Percentiles rank a stretch among this genome's conserved stretches.
These are phyloP conservation scores for Quercus berberidifolia DNA, from an alignment of 306 rosid species.

Conservation along the genomic window DNA sequence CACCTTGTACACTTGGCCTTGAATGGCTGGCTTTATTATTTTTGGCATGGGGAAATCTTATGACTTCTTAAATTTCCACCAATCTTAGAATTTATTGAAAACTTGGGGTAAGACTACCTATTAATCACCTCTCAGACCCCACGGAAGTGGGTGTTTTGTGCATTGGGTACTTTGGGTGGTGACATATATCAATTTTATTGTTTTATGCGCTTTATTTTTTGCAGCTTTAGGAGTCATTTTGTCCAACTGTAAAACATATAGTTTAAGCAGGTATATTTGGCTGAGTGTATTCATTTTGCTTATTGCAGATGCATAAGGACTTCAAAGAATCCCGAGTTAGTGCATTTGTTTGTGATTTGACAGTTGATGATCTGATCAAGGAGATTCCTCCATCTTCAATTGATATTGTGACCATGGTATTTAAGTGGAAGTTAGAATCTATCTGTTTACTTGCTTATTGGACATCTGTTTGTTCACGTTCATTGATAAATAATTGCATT, in stretches of 20 bases:
- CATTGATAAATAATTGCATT: conserved; percentile 6
- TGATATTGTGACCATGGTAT: conserved; percentile 90
- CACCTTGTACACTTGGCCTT: too few relatives aligned
- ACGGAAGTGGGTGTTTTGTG: too few relatives aligned
- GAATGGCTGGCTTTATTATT: too few relatives aligned
- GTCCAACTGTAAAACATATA: not conserved
- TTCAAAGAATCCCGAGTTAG: conserved; percentile 60
- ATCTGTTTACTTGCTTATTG: conserved; percentile 11
- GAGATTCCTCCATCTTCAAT: conserved; percentile 67
- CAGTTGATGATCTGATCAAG: conserved; percentile 70
- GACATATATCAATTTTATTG: not conserved
- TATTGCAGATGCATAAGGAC: conserved; percentile 67
- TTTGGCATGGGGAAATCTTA: too few relatives aligned
- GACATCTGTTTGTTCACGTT: conserved; percentile 8
- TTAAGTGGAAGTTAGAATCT: conserved; percentile 15
- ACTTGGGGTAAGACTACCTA: not conserved
- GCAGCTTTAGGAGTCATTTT: not conserved
- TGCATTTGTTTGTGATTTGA: conserved; percentile 87
- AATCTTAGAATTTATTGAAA: not conserved
- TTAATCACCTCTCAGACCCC: too few relatives aligned
- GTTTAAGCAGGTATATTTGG: not conserved
- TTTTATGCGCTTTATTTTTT: not conserved
- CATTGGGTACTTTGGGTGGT: not conserved
- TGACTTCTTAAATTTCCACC: too few relatives aligned
- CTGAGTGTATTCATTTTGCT: conserved; percentile 17